These are phyloP conservation scores for Lipomyces yamanashiensis DNA, from an alignment of 805 yeast genomes.

Conservation along the genomic window DNA sequence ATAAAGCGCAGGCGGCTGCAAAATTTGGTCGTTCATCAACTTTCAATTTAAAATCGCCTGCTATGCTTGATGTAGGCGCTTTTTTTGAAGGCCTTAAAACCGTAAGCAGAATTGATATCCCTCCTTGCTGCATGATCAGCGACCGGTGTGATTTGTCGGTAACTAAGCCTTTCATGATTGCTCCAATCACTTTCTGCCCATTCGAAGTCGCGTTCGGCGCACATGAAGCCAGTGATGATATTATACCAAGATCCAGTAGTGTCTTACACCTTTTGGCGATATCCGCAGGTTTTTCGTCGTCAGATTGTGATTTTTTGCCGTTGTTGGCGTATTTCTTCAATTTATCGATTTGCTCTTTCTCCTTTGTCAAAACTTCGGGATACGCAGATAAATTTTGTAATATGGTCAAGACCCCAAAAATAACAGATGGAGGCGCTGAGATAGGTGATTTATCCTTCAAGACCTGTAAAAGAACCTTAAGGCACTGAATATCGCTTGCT, in stretches of 20 bases:
- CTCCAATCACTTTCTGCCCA: slow-evolving; percentile 41
- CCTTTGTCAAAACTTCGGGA: slow-evolving; percentile 43
- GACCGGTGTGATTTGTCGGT: slow-evolving; percentile 40
- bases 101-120: slow-evolving; percentile 39
- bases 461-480: slow-evolving; percentile 35
- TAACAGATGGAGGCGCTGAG: slow-evolving; percentile 36
- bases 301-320: slow-evolving; percentile 38
- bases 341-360: slow-evolving; percentile 40
- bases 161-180: slow-evolving; percentile 43
- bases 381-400: slow-evolving; percentile 44
- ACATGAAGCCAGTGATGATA: slow-evolving; percentile 29
- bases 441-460: slow-evolving; percentile 23
- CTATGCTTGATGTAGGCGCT: background rate
- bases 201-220: slow-evolving; percentile 36
- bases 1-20: slow-evolving; percentile 42
- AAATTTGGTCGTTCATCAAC: slow-evolving; percentile 23
- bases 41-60: slow-evolving; percentile 24
- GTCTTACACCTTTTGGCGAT: slow-evolving; percentile 38
- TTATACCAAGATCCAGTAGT: slow-evolving; percentile 41
- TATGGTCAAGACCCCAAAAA: slow-evolving; percentile 44
- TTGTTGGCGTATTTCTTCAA: slow-evolving; percentile 40
- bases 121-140: slow-evolving; percentile 45
- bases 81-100: slow-evolving; percentile 22
- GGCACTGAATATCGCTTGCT: slow-evolving; percentile 25
- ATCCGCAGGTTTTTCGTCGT: slow-evolving; percentile 37